Evolutionary conservation across 2,329 filamentous ascomycete species (phyloP), one percentile per base, ranked within the genome.

Genomic region (Lasiodiplodia hormozganensis): DNA sequence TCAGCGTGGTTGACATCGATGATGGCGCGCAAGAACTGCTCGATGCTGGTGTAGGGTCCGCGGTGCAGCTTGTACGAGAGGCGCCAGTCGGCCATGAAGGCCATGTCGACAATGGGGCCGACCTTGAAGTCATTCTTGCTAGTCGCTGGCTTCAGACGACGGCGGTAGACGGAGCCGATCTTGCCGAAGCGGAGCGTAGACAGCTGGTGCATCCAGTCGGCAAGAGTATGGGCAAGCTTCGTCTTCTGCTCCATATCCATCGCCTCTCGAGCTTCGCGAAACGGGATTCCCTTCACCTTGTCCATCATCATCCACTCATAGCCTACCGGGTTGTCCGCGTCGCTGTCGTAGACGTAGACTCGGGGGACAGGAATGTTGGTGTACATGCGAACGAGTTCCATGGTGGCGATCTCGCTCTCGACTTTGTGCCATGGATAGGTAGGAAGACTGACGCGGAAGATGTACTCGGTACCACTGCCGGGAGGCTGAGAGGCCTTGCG

Each of bases 241-340:
- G 28, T 16, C 38, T 64, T 60, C 2, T 34, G 7, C 4, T 62
- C 67, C 8, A 52, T 38, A 18, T 25, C 52, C 67, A 74, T 66
- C 1, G 67, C 6, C 36, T 38, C 6, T 51, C 57, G 68, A 21
- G 31, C 28, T 2, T 64, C 34, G 3, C 12, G 23, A n/a, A 66
- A 66, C 16, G 57, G 11, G 7, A 14, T 51, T 10, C 71, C 72
- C 6, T 58, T 60, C 21, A 76, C 65, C 31, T 67, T 70, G 34
- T 73, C 69, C 70, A 74, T 71, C 2, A 76, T 49, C 43, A 76
- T 72, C 73, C 75, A 76, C 67, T 76, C 75, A 58, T 70, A 71
- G 7, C 71, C 69, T 10, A 76, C 8, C 4, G 62, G 57, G 62
- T 75, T 74, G 5, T 72, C 56, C 25, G 25, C 18, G 18, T 31